Evolutionary conservation across 129 eudicot species (phyloP).

Genomic region (Calendula officinalis): DNA sequence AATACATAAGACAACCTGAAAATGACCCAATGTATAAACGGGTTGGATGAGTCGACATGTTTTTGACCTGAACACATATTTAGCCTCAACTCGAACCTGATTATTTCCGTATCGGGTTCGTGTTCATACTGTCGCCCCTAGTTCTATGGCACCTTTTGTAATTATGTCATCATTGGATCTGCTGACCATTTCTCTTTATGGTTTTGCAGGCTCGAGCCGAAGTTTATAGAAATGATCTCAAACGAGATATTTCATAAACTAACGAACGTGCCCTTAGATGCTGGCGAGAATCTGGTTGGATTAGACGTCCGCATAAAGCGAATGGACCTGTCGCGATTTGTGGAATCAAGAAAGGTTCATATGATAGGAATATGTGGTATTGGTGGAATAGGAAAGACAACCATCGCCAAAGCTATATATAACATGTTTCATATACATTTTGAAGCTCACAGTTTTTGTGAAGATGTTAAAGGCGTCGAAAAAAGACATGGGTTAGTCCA

Average conservation of each 20-base stretch:
- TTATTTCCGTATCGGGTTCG: no score
- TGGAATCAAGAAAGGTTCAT: slow-evolving; percentile 24
- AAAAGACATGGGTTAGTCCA: slow-evolving; percentile 26
- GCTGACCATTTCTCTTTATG: slow-evolving; percentile 13
- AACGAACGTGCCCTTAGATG: slow-evolving; percentile 32
- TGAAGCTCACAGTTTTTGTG: slow-evolving; percentile 32
- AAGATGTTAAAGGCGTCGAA: slow-evolving; percentile 30
- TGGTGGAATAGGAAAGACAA: slow-evolving; percentile 43
- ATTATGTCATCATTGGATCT: neutral
- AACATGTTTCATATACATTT: slow-evolving; percentile 26
- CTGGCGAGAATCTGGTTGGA: slow-evolving; percentile 30
- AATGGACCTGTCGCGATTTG: slow-evolving; percentile 23
- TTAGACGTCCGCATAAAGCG: slow-evolving; percentile 28
- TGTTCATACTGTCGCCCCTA: no score
- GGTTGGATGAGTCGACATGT: no score
- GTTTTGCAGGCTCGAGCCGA: slow-evolving; percentile 32
- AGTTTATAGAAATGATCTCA: slow-evolving; percentile 33
- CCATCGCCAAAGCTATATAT: slow-evolving; percentile 35
- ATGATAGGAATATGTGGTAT: slow-evolving; percentile 41
- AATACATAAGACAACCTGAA: no score
- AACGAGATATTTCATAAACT: slow-evolving; percentile 27
- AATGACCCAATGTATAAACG: no score
- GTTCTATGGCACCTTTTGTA: neutral
- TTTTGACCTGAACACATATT: no score
- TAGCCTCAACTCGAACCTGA: no score